These are phyloP conservation scores for Amylocystis lapponica DNA, from an alignment of 768 basidiomycete genomes.

Conservation along the genomic window DNA sequence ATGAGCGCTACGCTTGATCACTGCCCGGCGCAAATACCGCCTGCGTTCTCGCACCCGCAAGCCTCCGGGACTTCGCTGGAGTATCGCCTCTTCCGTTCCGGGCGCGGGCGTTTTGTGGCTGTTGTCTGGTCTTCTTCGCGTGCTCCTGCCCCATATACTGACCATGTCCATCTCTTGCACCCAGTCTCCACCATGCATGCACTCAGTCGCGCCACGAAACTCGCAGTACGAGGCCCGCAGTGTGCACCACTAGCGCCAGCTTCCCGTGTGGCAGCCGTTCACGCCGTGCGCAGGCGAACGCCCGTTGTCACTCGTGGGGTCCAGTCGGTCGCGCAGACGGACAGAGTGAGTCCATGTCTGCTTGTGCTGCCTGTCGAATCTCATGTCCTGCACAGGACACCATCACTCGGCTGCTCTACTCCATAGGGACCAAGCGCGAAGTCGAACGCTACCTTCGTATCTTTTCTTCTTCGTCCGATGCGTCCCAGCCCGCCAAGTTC, in stretches of 20 bases:
- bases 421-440: slow-evolving; percentile 94
- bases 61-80: too few species aligned
- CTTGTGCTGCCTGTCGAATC: not conserved
- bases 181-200: slow-evolving; percentile 27
- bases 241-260: slow-evolving; percentile 44
- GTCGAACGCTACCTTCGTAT: slow-evolving; percentile 98
- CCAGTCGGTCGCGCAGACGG: slow-evolving; percentile 54
- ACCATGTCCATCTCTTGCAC: not conserved
- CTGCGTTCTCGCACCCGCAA: too few species aligned
- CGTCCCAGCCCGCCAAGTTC: slow-evolving; percentile 88
- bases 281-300: slow-evolving; percentile 31
- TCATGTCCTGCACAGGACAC: slow-evolving; percentile 64
- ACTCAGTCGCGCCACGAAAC: slow-evolving; percentile 14
- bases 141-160: not conserved
- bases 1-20: too few species aligned
- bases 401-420: slow-evolving; percentile 93
- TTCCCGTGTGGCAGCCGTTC: slow-evolving; percentile 34
- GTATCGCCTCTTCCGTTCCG: too few species aligned
- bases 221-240: slow-evolving; percentile 18
- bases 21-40: too few species aligned
- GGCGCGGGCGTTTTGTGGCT: too few species aligned
- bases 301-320: slow-evolving; percentile 2
- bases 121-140: too few species aligned
- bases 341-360: slow-evolving; percentile 47
- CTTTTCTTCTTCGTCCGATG: slow-evolving; percentile 90